Percentiles rank a stretch among this genome's conserved stretches.
Evolutionary conservation across 176 grass and related monocot species (phyloP).

Genomic region (Oryza coarctata): DNA sequence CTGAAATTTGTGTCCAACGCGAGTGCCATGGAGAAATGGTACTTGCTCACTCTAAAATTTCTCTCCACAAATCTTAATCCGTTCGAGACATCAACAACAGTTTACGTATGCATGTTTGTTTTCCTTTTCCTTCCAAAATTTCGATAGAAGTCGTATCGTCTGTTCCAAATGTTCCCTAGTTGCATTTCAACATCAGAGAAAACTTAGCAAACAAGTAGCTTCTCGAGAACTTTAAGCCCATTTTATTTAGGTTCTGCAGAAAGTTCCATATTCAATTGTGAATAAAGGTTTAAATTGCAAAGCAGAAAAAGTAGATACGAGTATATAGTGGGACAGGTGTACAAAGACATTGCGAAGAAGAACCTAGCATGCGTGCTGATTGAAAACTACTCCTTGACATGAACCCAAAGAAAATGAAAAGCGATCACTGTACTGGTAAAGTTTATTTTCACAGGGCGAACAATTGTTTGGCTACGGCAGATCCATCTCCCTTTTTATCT

Average conservation of each 20-base stretch:
- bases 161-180: background rate
- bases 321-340: constrained; percentile 30
- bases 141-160: background rate
- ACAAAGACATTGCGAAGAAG: background rate
- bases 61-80: too few relatives aligned
- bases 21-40: too few relatives aligned
- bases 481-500: background rate
- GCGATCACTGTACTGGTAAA: background rate
- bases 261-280: background rate
- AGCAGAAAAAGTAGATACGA: background rate
- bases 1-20: too few relatives aligned
- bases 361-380: background rate
- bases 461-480: background rate
- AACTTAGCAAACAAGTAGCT: constrained; percentile 18
- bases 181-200: background rate
- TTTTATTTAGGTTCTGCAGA: constrained; percentile 22
- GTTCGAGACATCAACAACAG: too few relatives aligned
- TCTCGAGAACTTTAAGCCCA: background rate
- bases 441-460: background rate
- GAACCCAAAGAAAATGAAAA: background rate
- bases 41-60: too few relatives aligned
- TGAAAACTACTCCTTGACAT: background rate
- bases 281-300: constrained; percentile 23
- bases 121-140: background rate
- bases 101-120: background rate